phyloP scores from a whole-genome alignment of 495 filamentous ascomycete species.

The Pseudotulostoma volvatum region DNA sequence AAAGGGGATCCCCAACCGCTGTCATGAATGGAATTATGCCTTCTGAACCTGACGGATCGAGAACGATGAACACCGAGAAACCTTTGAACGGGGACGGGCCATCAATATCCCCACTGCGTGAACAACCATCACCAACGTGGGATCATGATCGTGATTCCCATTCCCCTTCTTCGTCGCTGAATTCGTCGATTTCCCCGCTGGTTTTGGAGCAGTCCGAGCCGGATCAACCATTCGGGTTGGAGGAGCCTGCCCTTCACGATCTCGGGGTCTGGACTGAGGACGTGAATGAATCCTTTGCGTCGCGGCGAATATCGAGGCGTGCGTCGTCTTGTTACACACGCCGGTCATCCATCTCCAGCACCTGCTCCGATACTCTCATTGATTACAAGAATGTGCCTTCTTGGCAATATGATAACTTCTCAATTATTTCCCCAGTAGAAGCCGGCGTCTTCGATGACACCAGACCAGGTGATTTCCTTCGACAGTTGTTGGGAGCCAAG shows the following conservation, averaged over 20 bases:
- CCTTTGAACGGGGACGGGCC: neutral
- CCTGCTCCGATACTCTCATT: neutral
- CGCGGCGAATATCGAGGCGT: neutral
- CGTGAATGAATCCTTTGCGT: neutral
- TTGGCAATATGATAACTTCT: constrained; percentile 4
- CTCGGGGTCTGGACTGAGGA: neutral
- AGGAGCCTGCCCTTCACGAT: neutral
- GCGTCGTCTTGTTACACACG: constrained; percentile 24
- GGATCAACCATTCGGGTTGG: neutral
- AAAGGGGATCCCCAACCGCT: neutral
- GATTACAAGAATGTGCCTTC: neutral
- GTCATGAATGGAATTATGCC: neutral
- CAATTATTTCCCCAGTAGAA: constrained; percentile 19
- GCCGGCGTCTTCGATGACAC: constrained; percentile 30
- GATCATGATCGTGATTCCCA: neutral
- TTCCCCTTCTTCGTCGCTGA: neutral
- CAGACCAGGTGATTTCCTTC: constrained; percentile 1
- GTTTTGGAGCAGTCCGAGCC: neutral
- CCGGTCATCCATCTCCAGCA: constrained; percentile 9
- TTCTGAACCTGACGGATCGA: neutral
- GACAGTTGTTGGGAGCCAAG: constrained; percentile 1
- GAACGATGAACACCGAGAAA: neutral
- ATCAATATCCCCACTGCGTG: neutral
- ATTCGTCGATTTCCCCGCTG: neutral
- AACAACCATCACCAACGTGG: neutral